These are phyloP conservation scores for Candida easanensis DNA, from an alignment of 805 yeast genomes.

Conservation along the genomic window DNA sequence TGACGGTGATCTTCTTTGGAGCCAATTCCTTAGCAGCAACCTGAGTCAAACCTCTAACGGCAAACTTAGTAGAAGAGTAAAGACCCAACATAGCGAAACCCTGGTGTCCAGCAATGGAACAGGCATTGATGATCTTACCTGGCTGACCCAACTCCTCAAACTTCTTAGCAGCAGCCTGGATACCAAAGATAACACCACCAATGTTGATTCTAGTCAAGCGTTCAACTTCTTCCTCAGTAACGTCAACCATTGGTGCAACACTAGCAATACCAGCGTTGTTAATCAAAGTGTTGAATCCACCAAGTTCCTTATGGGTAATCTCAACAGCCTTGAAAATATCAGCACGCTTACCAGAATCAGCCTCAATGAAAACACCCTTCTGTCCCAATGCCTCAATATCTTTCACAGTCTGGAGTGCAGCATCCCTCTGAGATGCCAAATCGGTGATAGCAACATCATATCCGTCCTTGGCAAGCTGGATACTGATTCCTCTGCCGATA, in stretches of 20 bases:
- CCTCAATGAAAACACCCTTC: slow-evolving; percentile 23
- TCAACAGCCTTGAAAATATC: slow-evolving; percentile 28
- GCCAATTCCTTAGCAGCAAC: slow-evolving; percentile 39
- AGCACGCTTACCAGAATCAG: slow-evolving; percentile 24
- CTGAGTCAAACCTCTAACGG: slow-evolving; percentile 36
- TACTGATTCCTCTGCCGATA: slow-evolving; percentile 77
- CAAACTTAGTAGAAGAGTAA: slow-evolving; percentile 37
- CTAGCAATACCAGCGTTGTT: slow-evolving; percentile 35
- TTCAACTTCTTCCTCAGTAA: slow-evolving; percentile 27
- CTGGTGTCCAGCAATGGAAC: slow-evolving; percentile 33
- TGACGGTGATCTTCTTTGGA: slow-evolving; percentile 34
- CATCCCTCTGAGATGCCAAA: slow-evolving; percentile 20
- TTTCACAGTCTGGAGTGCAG: slow-evolving; percentile 22
- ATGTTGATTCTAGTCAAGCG: slow-evolving; percentile 28
- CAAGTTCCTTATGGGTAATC: slow-evolving; percentile 26
- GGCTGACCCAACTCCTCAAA: slow-evolving; percentile 26
- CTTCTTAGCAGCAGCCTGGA: slow-evolving; percentile 31
- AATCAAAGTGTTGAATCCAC: slow-evolving; percentile 32
- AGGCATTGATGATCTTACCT: slow-evolving; percentile 37
- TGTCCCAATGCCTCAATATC: slow-evolving; percentile 19
- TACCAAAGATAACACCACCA: slow-evolving; percentile 31
- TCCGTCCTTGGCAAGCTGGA: slow-evolving; percentile 75
- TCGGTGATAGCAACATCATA: slow-evolving; percentile 37
- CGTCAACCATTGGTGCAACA: slow-evolving; percentile 26
- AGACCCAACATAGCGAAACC: slow-evolving; percentile 32